Evolutionary conservation across 2,329 filamentous ascomycete genomes (phyloP).

Genomic region (Hirsutella rhossiliensis): DNA sequence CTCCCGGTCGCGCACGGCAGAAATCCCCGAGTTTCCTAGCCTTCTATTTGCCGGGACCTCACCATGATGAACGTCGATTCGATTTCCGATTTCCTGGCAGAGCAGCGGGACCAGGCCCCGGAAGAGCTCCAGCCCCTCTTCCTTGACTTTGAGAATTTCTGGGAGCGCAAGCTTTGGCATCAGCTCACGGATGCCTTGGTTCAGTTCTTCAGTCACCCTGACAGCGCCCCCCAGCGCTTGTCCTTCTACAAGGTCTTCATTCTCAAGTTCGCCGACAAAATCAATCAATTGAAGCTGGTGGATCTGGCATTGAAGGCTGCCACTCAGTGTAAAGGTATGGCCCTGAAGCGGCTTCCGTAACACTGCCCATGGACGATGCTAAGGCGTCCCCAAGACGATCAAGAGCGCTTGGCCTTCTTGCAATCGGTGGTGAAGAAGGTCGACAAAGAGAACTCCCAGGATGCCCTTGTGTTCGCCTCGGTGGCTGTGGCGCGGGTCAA

Average conservation of each 20-base stretch:
- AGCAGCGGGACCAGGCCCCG: constrained; percentile 79
- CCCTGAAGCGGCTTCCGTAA: background rate
- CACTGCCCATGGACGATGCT: background rate
- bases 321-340: constrained; percentile 64
- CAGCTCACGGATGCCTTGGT: constrained; percentile 86
- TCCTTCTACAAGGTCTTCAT: constrained; percentile 91
- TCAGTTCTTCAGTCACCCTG: constrained; percentile 73
- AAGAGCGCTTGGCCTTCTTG: constrained; percentile 78
- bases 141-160: constrained; percentile 87
- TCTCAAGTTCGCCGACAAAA: constrained; percentile 92
- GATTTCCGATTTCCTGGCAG: constrained; percentile 82
- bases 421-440: constrained; percentile 76
- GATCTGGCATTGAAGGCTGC: constrained; percentile 80
- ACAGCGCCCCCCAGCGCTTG: constrained; percentile 75
- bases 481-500: constrained; percentile 84
- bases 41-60: background rate
- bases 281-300: constrained; percentile 97
- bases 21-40: background rate
- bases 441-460: constrained; percentile 83
- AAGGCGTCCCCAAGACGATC: constrained; percentile 52
- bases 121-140: constrained; percentile 81
- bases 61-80: constrained; percentile 67
- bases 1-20: too few relatives aligned
- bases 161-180: constrained; percentile 99
- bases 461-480: constrained; percentile 88